These are phyloP conservation scores for Elongisporangium prolatum DNA, from an alignment of 352 stramenopile species.

Conservation along the genomic window DNA sequence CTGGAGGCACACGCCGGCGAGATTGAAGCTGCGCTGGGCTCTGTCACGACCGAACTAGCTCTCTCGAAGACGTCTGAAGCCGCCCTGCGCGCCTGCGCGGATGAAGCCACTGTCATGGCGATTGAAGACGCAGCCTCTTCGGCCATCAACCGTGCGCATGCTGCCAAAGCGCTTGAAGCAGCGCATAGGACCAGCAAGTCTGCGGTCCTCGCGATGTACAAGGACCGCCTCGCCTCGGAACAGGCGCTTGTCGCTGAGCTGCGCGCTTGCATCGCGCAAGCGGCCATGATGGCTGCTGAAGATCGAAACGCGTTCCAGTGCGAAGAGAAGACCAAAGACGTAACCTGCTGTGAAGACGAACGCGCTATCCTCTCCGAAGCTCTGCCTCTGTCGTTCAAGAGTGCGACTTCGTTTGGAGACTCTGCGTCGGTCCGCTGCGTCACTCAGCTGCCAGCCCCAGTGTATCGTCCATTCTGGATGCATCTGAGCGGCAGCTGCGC, in stretches of 20 bases:
- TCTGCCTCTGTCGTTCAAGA: background rate
- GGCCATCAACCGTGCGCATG: too few species aligned
- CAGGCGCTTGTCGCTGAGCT: background rate
- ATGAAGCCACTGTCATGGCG: too few species aligned
- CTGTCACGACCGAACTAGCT: too few species aligned
- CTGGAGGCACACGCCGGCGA: too few species aligned
- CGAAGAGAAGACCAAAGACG: background rate
- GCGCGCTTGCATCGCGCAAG: background rate
- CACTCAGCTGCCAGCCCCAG: background rate
- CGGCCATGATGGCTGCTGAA: background rate
- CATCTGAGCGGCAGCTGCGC: background rate
- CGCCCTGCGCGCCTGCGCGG: too few species aligned
- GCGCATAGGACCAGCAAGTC: too few species aligned
- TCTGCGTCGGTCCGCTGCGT: background rate
- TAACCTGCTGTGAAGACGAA: too few species aligned
- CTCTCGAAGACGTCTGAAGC: too few species aligned
- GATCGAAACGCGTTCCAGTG: background rate
- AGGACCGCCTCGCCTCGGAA: background rate
- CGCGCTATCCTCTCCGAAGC: background rate
- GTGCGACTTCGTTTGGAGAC: background rate
- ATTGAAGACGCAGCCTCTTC: too few species aligned
- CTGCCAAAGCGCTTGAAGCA: too few species aligned
- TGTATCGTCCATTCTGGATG: background rate
- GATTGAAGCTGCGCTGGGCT: too few species aligned
- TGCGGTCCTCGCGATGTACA: background rate